Evolutionary conservation across 2,329 filamentous ascomycete genomes (phyloP), one percentile per base, ranked within the genome.

Genomic region (Stromatinia cepivora): DNA sequence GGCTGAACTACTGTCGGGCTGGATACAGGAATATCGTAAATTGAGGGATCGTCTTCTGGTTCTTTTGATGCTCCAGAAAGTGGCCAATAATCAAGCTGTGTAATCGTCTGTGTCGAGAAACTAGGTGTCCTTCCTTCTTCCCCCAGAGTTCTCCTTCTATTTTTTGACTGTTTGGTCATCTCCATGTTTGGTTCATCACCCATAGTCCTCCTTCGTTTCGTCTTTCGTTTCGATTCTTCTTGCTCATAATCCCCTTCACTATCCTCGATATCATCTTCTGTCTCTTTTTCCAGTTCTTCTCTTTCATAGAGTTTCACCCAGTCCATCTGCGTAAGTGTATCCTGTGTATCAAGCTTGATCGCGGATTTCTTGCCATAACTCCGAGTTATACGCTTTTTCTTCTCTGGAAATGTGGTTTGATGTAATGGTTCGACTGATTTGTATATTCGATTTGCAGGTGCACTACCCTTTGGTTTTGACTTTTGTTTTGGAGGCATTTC

Each of bases 311-410:
- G 48, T 52, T 63, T 70, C 22, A 75, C 62, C 48, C 71, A 74
- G 48, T 73, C 75, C 70, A 78, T 77, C 67, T 78, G 76, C 31
- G 76, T 78, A 25, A 78, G 74, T 1, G 76, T 78, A 58, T 77
- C 73, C 46, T 72, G 68, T 46, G 71, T 75, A 31, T 71, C 52
- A 15, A 75, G 54, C 57, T 66, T 65, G n/a, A 66, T 36, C 20
- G 67, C 62, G 10, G 69, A 52, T 56, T 73, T 66, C 61, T 74
- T 77, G 13, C 75, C 75, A 73, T 76, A 76, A 7, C 70, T 73
- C 54, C 62, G 72, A 22, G 57, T 56, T 22, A 77, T 57, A 22
- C 69, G 69, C 68, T 73, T 77, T 61, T 72, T 73, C 22, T 45
- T 67, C 8, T 61, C 58, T 9, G 72, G 68, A 25, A 78, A 71